Percentiles rank a stretch among this genome's conserved stretches.
Conservation (phyloP, 352 stramenopile species). For the Globisporangium camurandrum region DNA sequence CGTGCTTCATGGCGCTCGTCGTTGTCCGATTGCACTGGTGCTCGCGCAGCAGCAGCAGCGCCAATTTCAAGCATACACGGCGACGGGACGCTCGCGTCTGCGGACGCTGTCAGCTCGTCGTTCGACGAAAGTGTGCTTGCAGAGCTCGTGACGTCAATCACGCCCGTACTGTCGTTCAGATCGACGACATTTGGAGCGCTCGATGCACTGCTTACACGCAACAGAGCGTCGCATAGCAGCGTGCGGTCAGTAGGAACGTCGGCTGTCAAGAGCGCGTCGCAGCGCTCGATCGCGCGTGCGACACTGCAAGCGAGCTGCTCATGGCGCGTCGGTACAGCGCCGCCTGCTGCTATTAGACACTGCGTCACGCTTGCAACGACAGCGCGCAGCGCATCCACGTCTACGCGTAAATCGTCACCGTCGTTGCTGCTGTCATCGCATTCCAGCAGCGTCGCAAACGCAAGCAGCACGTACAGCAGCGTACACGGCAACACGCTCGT, state of each 20-base stretch:
- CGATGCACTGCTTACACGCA: not conserved
- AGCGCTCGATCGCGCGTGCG: not conserved
- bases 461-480: slow-evolving; percentile 37
- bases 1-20: not conserved
- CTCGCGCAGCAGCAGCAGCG: not conserved
- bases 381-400: not conserved
- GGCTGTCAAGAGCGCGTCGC: not conserved
- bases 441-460: slow-evolving; percentile 13
- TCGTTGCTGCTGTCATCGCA: not conserved
- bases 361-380: not conserved
- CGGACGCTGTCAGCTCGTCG: slow-evolving; percentile 3
- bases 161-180: not conserved
- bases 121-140: not conserved
- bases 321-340: not conserved
- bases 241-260: not conserved
- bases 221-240: not conserved
- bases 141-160: not conserved
- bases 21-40: not conserved
- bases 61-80: slow-evolving; percentile 7
- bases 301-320: not conserved
- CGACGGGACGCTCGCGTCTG: slow-evolving; percentile 8
- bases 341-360: not conserved
- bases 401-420: not conserved
- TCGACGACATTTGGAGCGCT: not conserved
- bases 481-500: slow-evolving; percentile 24